These are phyloP conservation scores for Chloromonas sp. DNA, from an alignment of 163 green algal species.

Conservation along the genomic window DNA sequence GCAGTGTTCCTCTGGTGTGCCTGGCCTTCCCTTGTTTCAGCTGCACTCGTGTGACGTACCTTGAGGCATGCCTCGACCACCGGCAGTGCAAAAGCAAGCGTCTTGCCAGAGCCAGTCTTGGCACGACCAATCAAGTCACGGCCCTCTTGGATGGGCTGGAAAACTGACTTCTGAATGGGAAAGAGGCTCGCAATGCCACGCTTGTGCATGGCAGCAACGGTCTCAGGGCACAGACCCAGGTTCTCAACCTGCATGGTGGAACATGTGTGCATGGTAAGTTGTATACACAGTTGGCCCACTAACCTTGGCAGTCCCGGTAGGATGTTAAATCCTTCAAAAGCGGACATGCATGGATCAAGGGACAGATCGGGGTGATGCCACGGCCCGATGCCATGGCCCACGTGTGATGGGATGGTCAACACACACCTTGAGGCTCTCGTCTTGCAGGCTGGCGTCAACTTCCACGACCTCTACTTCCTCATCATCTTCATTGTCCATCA, in stretches of 20 bases:
- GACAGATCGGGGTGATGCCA: too few species aligned
- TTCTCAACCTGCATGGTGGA: conserved; percentile 33
- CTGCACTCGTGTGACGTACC: conserved; percentile 11
- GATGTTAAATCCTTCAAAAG: neutral
- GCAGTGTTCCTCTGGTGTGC: too few species aligned
- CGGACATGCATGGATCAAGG: neutral
- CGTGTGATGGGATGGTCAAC: too few species aligned
- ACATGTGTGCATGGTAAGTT: neutral
- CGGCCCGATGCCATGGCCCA: too few species aligned
- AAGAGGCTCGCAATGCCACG: conserved; percentile 74
- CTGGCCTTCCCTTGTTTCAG: neutral
- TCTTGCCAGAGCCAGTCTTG: conserved; percentile 95
- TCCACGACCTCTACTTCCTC: conserved; percentile 22
- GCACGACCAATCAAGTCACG: conserved; percentile 90
- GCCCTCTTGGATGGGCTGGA: conserved; percentile 67
- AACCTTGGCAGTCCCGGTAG: neutral
- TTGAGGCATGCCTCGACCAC: conserved; percentile 87
- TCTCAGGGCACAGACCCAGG: conserved; percentile 42
- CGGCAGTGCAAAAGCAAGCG: conserved; percentile 93
- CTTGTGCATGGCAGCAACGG: conserved; percentile 39
- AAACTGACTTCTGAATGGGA: conserved; percentile 80
- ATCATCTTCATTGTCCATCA: conserved; percentile 37
- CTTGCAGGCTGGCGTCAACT: conserved; percentile 16
- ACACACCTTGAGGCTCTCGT: conserved; percentile 38
- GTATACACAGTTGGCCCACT: neutral